Evolutionary conservation across 768 basidiomycete species (phyloP), one percentile per base, ranked within the genome.

Genomic region (Mrakia blollopis): DNA sequence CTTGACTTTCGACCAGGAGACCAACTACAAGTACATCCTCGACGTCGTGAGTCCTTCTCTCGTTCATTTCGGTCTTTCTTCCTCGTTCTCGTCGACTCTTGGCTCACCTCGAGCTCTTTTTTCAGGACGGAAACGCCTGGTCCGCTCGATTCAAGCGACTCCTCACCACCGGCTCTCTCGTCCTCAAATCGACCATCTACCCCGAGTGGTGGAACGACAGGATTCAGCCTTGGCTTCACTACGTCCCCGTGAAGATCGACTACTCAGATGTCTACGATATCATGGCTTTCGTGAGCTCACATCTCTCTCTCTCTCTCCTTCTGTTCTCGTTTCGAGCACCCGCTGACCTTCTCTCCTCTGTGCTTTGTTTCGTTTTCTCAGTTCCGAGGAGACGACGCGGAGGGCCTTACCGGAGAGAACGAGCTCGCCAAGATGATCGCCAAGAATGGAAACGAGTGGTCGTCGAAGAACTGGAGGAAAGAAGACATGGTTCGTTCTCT

Each of bases 201-300:
- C 75, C 75, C 60, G 75, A 76, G 70, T 76, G 67, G 68, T 76
- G 75, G 75, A 76, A 61, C 67, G 75, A 76, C 44, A 47, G 75
- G 16, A 69, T 76, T 37, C 68, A 71, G 62, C 75, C 75, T 10
- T 76, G 75, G 75, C 44, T 62, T 14, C 74, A 91, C 82, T 92
- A 91, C 81, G 86, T 91, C 0, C 91, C 91, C 2, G 85, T 91
- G 74, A 83, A 86, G 77, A 77, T 90, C 0, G 89, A 90, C 78
- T 86, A 90, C 14, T 86, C 87, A 0, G 91, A 92, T 82, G 82
- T 92, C 4, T 87, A 91, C 81, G 92, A 92, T 79, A 85, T 88
- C 4, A 85, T 91, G 63, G 83, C 89, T 1, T 93, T 93, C 85
- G 73, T 74, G 32, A n/a, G 73, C 23, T 9, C 71, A n/a, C n/a